Conservation (phyloP, 1,284 basidiomycete species). For the Rhodotorula mucilaginosa region DNA sequence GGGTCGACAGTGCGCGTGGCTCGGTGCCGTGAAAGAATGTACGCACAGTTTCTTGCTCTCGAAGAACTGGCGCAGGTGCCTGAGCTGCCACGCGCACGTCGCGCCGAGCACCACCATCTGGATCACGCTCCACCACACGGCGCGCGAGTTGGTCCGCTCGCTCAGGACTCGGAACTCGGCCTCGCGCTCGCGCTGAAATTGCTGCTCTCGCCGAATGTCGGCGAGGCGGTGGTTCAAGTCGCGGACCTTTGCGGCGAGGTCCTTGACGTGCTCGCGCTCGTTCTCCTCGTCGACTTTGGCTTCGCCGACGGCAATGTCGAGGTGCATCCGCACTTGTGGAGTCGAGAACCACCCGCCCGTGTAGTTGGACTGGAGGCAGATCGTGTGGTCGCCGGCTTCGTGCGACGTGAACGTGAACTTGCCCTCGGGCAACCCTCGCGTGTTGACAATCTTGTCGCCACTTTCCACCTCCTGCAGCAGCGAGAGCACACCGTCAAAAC, state of each 20-base stretch:
- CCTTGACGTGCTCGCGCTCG: conserved; percentile 81
- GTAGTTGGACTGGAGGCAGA: conserved; percentile 88
- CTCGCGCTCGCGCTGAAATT: conserved; percentile 92
- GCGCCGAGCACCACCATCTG: conserved; percentile 81
- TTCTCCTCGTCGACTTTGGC: conserved; percentile 46
- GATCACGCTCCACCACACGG: conserved; percentile 86
- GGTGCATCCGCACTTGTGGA: conserved; percentile 88
- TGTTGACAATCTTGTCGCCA: conserved; percentile 74
- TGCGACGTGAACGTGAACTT: conserved; percentile 97
- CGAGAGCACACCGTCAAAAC: not conserved
- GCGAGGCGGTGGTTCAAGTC: conserved; percentile 90
- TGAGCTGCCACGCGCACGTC: conserved; percentile 89
- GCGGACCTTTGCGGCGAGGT: conserved; percentile 78
- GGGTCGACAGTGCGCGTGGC: no score
- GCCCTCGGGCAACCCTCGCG: conserved; percentile 81
- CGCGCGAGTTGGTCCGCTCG: conserved; percentile 80
- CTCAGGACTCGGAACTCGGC: conserved; percentile 84
- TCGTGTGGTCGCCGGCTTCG: conserved; percentile 92
- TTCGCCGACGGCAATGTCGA: conserved; percentile 69
- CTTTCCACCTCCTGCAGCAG: conserved; percentile 68
- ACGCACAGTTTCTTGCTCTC: conserved; percentile 41
- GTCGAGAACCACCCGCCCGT: conserved; percentile 76
- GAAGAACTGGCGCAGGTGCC: conserved; percentile 60
- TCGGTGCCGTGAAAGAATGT: not conserved
- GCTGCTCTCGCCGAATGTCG: conserved; percentile 91